Percentiles rank a stretch among this genome's conserved stretches.
Evolutionary conservation across 2,329 filamentous ascomycete genomes (phyloP).

Genomic region (Phialocephala subalpina): DNA sequence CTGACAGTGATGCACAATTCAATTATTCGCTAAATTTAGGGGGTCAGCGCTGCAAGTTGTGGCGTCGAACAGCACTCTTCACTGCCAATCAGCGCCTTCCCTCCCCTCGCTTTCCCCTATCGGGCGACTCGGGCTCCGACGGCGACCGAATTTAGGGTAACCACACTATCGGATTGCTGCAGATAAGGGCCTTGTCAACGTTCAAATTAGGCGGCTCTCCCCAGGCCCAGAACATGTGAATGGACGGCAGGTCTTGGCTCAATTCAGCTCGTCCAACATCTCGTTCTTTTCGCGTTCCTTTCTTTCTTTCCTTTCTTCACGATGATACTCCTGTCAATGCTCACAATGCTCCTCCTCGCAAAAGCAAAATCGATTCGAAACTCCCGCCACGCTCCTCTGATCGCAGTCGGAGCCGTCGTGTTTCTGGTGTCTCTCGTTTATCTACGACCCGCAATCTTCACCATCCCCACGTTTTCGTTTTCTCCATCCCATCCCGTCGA

Average conservation of each 20-base stretch:
- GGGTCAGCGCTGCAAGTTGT: background rate
- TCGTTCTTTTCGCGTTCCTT: background rate
- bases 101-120: constrained; percentile 1
- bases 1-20: background rate
- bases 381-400: background rate
- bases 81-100: background rate
- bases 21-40: background rate
- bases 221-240: background rate
- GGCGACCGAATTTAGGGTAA: background rate
- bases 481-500: background rate
- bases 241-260: background rate
- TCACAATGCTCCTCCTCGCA: background rate
- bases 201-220: constrained; percentile 1
- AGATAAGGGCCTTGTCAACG: background rate
- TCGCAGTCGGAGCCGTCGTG: background rate
- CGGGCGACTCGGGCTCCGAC: constrained; percentile 1
- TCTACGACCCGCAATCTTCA: constrained; percentile 4
- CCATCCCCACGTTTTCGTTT: background rate
- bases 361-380: background rate
- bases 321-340: constrained; percentile 1
- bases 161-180: constrained; percentile 7
- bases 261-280: background rate
- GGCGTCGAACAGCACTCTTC: background rate
- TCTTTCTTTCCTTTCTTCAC: background rate
- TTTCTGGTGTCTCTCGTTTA: background rate